Evolutionary conservation across 2,329 filamentous ascomycete genomes (phyloP), one percentile per base, ranked within the genome.

Genomic region (Talaromyces sp.): DNA sequence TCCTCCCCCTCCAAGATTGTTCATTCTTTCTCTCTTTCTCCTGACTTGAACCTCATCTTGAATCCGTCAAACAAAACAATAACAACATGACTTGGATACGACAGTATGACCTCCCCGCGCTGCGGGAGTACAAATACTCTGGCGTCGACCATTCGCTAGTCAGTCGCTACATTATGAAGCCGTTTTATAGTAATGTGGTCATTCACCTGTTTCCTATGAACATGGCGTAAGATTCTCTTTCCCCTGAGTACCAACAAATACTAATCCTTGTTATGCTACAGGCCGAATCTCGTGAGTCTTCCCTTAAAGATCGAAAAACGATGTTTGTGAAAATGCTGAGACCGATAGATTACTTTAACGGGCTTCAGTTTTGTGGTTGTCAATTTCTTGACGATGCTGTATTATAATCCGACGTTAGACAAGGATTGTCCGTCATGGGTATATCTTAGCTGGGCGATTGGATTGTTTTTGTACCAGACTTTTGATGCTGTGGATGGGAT

Each of bases 401-500:
- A 93, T 91, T 99, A 97, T 81, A 95, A 92, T 72, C 95, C 95
- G n/a, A 90, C 87, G 0, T 85, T 99, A 57, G 93, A 98, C 79
- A 89, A 92, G 78, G 92, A 99, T 77, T 98, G 94, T 76, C 95
- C 95, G 10, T 76, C 87, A 1, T 99, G 95, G 95, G 94, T 99
- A 16, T 99, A 99, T 82, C 90, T 90, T 70, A 90, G 88, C 73
- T 99, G 93, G 91, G 90, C 93, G 3, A 78, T 91, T 37, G 95
- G 95, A 1, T 81, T 99, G 70, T 97, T 98, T 77, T 78, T 98
- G 60, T 99, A 99, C 79, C 95, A 99, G 85, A 98, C 94, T 1
- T 97, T 99, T 79, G 95, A 99, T 79, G 95, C 94, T 1, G 93
- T 98, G 31, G 95, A 99, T 79, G 95, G 95, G 61, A 86, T 90